Evolutionary conservation across 169 alveolate species (phyloP), one percentile per base, ranked within the genome.

Genomic region (Eimeria acervulina): DNA sequence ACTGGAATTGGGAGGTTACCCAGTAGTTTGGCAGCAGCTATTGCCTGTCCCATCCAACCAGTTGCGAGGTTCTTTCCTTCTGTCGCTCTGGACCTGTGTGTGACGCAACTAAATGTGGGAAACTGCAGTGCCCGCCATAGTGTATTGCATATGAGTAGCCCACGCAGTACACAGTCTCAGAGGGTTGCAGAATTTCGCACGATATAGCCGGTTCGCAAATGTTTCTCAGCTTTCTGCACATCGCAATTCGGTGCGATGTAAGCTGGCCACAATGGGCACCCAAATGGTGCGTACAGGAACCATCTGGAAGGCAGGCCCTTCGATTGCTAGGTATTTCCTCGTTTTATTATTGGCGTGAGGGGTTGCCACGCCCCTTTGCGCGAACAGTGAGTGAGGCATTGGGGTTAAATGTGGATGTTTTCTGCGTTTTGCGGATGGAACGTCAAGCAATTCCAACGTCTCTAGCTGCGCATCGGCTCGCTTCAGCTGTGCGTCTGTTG

Each of bases 61-160:
- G 12, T 5, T 74, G 59, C 85, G 36, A 36, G 52, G 59, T 5
- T 7, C 28, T 0, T 36, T 12, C 55, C 59, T 8, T 23, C 2
- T 17, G 10, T 36, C 59, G 85, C 42, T 33, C 85, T 40, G 83
- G 51, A n/a, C 36, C 5, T 31, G 85, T 15, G n/a, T 38, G 85
- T 74, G 85, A 17, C 81, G 42, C 23, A 38, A 33, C 78, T 13
- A 74, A 74, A 36, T n/a, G 81, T 70, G 81, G 47, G 80, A 33
- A 36, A 33, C 15, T 51, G 59, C 15, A 0, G 59, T 40, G 23
- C 23, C 38, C 19, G 59, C 33, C 1, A 23, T 6, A 38, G 59
- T 40, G 85, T 8, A 36, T 15, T 74, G 59, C 85, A 40, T 74
- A 38, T 17, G 85, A 74, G 47, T 40, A 38, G 55, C 85, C 55